Percentiles rank a stretch among this genome's conserved stretches.
These are phyloP conservation scores for Neurospora tetrasperma DNA, from an alignment of 495 filamentous ascomycete genomes.

Conservation along the genomic window DNA sequence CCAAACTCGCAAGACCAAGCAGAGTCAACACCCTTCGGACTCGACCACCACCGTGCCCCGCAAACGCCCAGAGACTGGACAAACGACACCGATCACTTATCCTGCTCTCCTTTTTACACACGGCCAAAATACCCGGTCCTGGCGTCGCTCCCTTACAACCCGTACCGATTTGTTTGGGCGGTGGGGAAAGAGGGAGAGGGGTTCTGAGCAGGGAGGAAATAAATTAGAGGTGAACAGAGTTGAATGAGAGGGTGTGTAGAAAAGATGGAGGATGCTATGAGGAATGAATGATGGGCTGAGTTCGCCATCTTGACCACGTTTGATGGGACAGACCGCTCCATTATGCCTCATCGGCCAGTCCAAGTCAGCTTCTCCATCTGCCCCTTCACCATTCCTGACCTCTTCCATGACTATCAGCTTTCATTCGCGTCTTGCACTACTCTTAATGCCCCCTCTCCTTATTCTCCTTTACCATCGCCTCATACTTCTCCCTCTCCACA, in stretches of 20 bases:
- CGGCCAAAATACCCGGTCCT: slow-evolving; percentile 3
- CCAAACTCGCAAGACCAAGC: neutral
- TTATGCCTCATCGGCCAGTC: too few relatives aligned
- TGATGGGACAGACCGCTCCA: too few relatives aligned
- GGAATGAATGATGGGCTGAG: neutral
- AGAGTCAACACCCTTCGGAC: slow-evolving; percentile 21
- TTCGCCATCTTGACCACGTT: neutral
- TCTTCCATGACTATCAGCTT: too few relatives aligned
- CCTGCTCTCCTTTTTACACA: slow-evolving; percentile 32
- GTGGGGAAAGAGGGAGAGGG: slow-evolving; percentile 7
- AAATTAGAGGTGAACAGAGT: slow-evolving; percentile 22
- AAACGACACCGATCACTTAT: slow-evolving; percentile 44
- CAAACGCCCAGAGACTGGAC: slow-evolving; percentile 34
- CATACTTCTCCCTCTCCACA: neutral
- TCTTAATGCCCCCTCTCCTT: neutral
- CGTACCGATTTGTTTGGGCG: neutral
- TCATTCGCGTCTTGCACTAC: too few relatives aligned
- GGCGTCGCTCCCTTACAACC: neutral
- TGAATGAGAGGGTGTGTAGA: slow-evolving; percentile 14
- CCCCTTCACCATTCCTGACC: too few relatives aligned
- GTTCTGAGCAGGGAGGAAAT: slow-evolving; percentile 19
- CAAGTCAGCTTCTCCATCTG: too few relatives aligned
- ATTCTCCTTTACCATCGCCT: neutral
- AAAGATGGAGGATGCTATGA: slow-evolving; percentile 14
- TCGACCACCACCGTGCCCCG: slow-evolving; percentile 30